These are phyloP conservation scores for Penicillium sp. DNA, from an alignment of 2,329 filamentous ascomycete species.

Conservation along the genomic window DNA sequence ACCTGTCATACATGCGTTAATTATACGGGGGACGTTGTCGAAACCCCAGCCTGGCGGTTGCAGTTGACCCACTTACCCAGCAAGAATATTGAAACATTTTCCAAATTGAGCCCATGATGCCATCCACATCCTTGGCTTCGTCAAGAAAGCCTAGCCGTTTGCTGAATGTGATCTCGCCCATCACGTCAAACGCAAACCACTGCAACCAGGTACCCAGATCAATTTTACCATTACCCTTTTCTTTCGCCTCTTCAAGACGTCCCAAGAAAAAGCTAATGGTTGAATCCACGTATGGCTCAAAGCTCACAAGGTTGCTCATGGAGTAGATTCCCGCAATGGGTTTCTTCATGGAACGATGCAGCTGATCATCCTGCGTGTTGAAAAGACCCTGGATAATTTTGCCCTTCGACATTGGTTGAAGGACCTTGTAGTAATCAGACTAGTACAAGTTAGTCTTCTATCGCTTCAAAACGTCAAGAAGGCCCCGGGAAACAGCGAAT, in stretches of 20 bases:
- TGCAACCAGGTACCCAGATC: conserved; percentile 20
- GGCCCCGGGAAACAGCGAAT: too few species aligned
- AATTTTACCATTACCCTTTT: not conserved
- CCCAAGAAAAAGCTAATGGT: conserved; percentile 1
- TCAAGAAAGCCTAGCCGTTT: not conserved
- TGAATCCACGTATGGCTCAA: conserved; percentile 11
- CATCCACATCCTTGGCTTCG: not conserved
- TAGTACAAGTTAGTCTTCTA: too few species aligned
- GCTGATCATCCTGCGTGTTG: not conserved
- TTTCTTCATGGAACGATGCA: not conserved
- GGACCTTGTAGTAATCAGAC: too few species aligned
- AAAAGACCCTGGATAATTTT: not conserved
- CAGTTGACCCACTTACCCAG: too few species aligned
- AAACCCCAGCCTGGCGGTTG: too few species aligned
- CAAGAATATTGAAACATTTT: conserved; percentile 26
- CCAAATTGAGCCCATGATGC: conserved; percentile 14
- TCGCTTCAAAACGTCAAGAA: too few species aligned
- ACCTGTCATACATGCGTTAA: not conserved
- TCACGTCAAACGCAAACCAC: conserved; percentile 28
- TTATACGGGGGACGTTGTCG: too few species aligned
- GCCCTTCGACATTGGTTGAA: not conserved
- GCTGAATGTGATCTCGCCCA: conserved; percentile 25
- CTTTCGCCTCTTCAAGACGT: conserved; percentile 1
- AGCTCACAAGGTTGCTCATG: conserved; percentile 15
- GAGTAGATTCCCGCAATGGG: conserved; percentile 12